Percentiles rank a stretch among this genome's conserved stretches.
phyloP scores from a whole-genome alignment of 306 rosid genomes.

The Vigna unguiculata region DNA sequence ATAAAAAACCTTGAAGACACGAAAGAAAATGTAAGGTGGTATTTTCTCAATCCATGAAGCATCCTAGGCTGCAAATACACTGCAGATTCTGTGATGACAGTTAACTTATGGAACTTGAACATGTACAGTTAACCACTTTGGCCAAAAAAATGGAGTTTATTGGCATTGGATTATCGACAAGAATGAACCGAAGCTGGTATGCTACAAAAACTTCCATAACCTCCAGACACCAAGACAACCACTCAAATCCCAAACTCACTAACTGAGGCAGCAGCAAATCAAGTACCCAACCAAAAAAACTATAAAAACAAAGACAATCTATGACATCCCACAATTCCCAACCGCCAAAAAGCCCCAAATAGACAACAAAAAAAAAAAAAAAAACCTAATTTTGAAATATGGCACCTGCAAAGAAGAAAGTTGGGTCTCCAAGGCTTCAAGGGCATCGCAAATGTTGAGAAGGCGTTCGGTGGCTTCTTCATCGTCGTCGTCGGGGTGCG shows the following conservation, averaged over 20 bases:
- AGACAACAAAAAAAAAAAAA: too few relatives aligned
- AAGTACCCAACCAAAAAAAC: not conserved
- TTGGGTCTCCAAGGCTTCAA: slow-evolving; percentile 88
- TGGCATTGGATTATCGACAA: not conserved
- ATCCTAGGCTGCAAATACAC: not conserved
- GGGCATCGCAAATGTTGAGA: slow-evolving; percentile 79
- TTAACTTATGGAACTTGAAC: slow-evolving; percentile 13
- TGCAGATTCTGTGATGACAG: not conserved
- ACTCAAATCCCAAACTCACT: slow-evolving; percentile 21
- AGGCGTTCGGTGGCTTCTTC: slow-evolving; percentile 64
- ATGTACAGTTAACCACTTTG: not conserved
- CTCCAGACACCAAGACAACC: not conserved
- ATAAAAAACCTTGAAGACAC: not conserved
- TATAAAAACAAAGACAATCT: not conserved
- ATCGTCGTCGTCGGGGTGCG: slow-evolving; percentile 53
- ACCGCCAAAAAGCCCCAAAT: not conserved
- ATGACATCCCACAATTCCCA: slow-evolving; percentile 15
- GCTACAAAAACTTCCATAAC: slow-evolving; percentile 1
- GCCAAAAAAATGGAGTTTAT: not conserved
- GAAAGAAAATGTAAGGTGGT: not conserved
- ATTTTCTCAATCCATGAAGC: not conserved
- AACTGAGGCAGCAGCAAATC: not conserved
- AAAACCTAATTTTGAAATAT: slow-evolving; percentile 32
- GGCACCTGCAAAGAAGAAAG: slow-evolving; percentile 84
- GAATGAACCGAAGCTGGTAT: slow-evolving; percentile 25